Percentiles rank a stretch among this genome's conserved stretches.
Conservation (phyloP, 2,329 filamentous ascomycete species). For the Aspergillus puulaauensis region DNA sequence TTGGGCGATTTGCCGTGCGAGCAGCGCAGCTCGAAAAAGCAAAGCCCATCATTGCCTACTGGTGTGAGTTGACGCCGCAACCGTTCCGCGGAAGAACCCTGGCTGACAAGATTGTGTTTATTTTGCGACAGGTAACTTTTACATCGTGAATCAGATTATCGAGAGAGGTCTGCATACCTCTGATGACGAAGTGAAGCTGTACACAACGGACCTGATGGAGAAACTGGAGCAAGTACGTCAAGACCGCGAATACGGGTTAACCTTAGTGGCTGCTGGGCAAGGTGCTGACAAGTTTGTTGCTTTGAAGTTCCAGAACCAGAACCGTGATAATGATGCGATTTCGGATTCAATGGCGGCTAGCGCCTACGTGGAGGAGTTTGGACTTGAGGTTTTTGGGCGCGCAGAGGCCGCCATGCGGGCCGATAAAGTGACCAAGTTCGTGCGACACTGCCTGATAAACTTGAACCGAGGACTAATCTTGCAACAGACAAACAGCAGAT, state of each 20-base stretch:
- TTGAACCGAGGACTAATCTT: slow-evolving; percentile 14
- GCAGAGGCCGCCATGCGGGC: slow-evolving; percentile 79
- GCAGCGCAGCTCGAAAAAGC: slow-evolving; percentile 79
- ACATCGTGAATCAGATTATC: slow-evolving; percentile 90
- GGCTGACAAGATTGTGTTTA: slow-evolving; percentile 17
- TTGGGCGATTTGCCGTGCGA: slow-evolving; percentile 79
- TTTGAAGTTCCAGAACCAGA: slow-evolving; percentile 65
- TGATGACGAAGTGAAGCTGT: slow-evolving; percentile 75
- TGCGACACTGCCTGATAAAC: not conserved
- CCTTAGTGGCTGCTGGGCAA: not conserved
- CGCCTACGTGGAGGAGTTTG: slow-evolving; percentile 93
- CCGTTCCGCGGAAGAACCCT: not conserved
- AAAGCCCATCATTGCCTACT: slow-evolving; percentile 89
- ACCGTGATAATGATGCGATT: slow-evolving; percentile 77
- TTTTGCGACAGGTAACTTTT: slow-evolving; percentile 70
- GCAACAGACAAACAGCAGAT: slow-evolving; percentile 77
- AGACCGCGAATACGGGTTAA: not conserved
- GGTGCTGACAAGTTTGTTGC: slow-evolving; percentile 10
- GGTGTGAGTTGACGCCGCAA: slow-evolving; percentile 66
- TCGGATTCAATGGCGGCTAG: slow-evolving; percentile 82
- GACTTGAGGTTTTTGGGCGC: slow-evolving; percentile 78
- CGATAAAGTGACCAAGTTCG: slow-evolving; percentile 76
- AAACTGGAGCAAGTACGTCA: slow-evolving; percentile 72
- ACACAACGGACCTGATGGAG: slow-evolving; percentile 84
- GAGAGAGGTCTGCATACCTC: slow-evolving; percentile 73